Percentiles rank a stretch among this genome's conserved stretches.
These are phyloP conservation scores for Ottelia alismoides DNA, from an alignment of 106 monocot species.

Conservation along the genomic window DNA sequence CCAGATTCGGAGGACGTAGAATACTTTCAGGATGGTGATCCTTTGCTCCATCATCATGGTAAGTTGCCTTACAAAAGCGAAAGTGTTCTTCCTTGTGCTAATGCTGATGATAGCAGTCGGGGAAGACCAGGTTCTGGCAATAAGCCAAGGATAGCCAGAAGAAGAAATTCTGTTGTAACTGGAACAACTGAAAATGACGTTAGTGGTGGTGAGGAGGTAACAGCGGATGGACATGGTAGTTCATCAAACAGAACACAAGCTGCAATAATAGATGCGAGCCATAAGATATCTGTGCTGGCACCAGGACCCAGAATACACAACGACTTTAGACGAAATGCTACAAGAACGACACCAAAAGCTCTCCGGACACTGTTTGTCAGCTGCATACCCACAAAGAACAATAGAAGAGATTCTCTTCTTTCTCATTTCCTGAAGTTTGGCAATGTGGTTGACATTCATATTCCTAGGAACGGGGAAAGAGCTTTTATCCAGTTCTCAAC, in stretches of 20 bases:
- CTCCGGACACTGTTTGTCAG: slow-evolving; percentile 69
- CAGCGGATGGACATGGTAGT: slow-evolving; percentile 13
- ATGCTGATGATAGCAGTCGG: slow-evolving; percentile 23
- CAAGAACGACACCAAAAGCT: slow-evolving; percentile 47
- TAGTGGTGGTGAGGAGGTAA: slow-evolving; percentile 21
- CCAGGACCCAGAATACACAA: slow-evolving; percentile 5
- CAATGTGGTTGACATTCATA: slow-evolving; percentile 65
- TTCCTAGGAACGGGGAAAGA: slow-evolving; percentile 71
- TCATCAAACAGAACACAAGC: background rate
- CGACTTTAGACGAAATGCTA: slow-evolving; percentile 26
- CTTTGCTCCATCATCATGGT: slow-evolving; percentile 11
- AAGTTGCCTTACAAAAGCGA: slow-evolving; percentile 18
- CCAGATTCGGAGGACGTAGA: slow-evolving; percentile 28
- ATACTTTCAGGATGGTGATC: slow-evolving; percentile 37
- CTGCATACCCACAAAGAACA: slow-evolving; percentile 72
- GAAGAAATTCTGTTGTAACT: background rate
- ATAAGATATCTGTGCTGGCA: slow-evolving; percentile 9
- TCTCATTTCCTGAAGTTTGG: slow-evolving; percentile 93
- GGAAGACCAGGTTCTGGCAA: slow-evolving; percentile 24
- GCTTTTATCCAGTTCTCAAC: slow-evolving; percentile 95
- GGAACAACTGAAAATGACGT: background rate
- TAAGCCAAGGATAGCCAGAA: slow-evolving; percentile 20
- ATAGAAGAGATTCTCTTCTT: slow-evolving; percentile 48
- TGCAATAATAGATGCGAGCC: background rate
- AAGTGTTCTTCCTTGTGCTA: slow-evolving; percentile 7